These are phyloP conservation scores for Candida jianshihensis DNA, from an alignment of 805 yeast genomes.

Conservation along the genomic window DNA sequence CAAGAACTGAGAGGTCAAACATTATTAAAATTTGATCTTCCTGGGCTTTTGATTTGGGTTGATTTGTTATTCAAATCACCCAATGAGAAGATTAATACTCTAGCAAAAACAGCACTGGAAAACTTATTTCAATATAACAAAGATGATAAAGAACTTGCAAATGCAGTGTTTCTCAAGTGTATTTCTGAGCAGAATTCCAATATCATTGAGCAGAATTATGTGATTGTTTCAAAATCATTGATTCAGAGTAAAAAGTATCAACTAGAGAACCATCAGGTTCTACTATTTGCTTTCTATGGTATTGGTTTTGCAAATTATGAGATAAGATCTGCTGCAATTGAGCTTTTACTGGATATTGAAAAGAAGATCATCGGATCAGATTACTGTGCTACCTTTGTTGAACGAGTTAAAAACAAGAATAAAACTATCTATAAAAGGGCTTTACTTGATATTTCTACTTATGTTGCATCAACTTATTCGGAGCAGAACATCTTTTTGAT, in stretches of 20 bases:
- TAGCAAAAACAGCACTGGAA: constrained; percentile 66
- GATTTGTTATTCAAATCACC: constrained; percentile 57
- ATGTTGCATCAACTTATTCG: constrained; percentile 57
- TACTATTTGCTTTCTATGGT: constrained; percentile 72
- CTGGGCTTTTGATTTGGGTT: constrained; percentile 73
- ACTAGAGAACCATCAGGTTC: constrained; percentile 53
- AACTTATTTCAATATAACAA: constrained; percentile 60
- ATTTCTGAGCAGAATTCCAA: constrained; percentile 46
- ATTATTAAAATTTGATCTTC: constrained; percentile 62
- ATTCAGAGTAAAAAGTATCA: constrained; percentile 40
- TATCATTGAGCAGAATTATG: constrained; percentile 63
- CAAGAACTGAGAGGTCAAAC: constrained; percentile 42
- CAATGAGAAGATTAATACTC: constrained; percentile 46
- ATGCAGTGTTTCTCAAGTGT: constrained; percentile 66
- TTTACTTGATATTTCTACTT: constrained; percentile 68
- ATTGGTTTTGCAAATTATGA: constrained; percentile 66
- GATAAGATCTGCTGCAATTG: constrained; percentile 67
- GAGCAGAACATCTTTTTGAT: constrained; percentile 55
- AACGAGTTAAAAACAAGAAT: constrained; percentile 66
- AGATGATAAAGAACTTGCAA: constrained; percentile 40
- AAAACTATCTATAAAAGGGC: constrained; percentile 85
- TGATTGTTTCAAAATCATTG: constrained; percentile 61
- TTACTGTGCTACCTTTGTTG: constrained; percentile 51
- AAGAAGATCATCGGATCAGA: constrained; percentile 46
- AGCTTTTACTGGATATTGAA: constrained; percentile 63